Evolutionary conservation across 345 rosid species (phyloP), one percentile per base, ranked within the genome.

Genomic region (Eucalyptus pauciflora): DNA sequence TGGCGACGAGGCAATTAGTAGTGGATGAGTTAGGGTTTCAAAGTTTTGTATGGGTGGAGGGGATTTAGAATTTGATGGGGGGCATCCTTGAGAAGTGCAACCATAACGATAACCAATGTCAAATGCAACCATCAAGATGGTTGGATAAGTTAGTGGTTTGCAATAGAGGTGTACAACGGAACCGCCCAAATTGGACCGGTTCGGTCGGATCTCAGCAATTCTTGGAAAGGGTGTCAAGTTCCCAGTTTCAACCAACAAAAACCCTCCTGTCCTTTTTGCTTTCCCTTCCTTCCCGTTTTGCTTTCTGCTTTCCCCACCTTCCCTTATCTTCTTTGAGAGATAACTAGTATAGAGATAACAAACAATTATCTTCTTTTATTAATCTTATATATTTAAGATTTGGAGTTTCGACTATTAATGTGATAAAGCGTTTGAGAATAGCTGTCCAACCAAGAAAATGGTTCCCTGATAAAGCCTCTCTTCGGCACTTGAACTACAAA

Each of bases 181-280:
- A 51, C 0, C 2, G 1, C 4, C 20, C 54, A 16, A 50, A 50
- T 0, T 3, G 2, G 0, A 52, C 58, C 0, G 18, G 1, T 52
- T 52, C 8, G 1, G 4, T 52, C 24, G 1, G 10, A 18, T 17
- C 56, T 52, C 4, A 4, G 0, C 20, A 52, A 1, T 52, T 52
- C 24, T 1, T 7, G 1, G 1, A 52, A 18, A 52, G 0, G 5
- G 25, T 7, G 25, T 52, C 25, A 0, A 52, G 2, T 52, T 52
- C 2, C 4, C 1, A 7, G 10, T 52, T 52, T 2, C 10, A 52
- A 18, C 7, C 1, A 0, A 1, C 4, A 52, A 52, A 52, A 52
- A 52, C 58, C 58, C 5, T 52, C 24, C 2, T 20, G 1, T 4
- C 10, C 9, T 3, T 52, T 52, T 52, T 7, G 58, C 25, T 52